Percentiles rank a stretch among this genome's conserved stretches.
phyloP scores from a whole-genome alignment of 1,284 basidiomycete genomes.

The Cutaneotrichosporon mucoides region DNA sequence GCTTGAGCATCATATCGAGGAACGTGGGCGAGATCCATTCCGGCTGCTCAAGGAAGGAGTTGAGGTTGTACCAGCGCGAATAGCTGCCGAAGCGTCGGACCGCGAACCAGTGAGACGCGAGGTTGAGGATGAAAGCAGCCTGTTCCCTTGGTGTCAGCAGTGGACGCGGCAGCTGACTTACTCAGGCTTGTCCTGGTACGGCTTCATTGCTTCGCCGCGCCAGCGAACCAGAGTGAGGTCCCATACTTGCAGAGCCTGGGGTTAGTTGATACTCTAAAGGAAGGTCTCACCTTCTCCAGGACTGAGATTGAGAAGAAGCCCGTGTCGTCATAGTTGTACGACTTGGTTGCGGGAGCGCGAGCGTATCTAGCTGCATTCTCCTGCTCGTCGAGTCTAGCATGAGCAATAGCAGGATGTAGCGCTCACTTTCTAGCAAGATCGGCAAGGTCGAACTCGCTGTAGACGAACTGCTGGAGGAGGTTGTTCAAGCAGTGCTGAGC shows the following conservation, averaged over 20 bases:
- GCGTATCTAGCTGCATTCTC: conserved; percentile 43
- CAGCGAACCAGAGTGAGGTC: conserved; percentile 75
- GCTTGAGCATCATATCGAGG: conserved; percentile 77
- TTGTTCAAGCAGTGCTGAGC: conserved; percentile 53
- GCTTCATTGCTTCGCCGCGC: conserved; percentile 75
- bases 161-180: conserved; percentile 47
- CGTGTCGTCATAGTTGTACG: conserved; percentile 85
- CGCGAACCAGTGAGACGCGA: conserved; percentile 82
- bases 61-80: conserved; percentile 82
- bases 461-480: conserved; percentile 53
- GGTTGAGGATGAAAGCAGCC: conserved; percentile 83
- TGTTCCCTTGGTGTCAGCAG: conserved; percentile 58
- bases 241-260: conserved; percentile 69
- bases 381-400: conserved; percentile 51
- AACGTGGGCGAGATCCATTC: conserved; percentile 80
- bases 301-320: conserved; percentile 70
- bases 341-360: conserved; percentile 51
- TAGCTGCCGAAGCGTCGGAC: conserved; percentile 66
- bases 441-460: conserved; percentile 79
- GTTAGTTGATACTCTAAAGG: neutral
- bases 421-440: conserved; percentile 62
- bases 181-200: conserved; percentile 73
- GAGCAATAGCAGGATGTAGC: conserved; percentile 30
- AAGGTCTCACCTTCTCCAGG: conserved; percentile 25
- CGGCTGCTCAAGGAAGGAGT: conserved; percentile 67